These are phyloP conservation scores for Citrus maxima DNA, from an alignment of 345 rosid species.

Conservation along the genomic window DNA sequence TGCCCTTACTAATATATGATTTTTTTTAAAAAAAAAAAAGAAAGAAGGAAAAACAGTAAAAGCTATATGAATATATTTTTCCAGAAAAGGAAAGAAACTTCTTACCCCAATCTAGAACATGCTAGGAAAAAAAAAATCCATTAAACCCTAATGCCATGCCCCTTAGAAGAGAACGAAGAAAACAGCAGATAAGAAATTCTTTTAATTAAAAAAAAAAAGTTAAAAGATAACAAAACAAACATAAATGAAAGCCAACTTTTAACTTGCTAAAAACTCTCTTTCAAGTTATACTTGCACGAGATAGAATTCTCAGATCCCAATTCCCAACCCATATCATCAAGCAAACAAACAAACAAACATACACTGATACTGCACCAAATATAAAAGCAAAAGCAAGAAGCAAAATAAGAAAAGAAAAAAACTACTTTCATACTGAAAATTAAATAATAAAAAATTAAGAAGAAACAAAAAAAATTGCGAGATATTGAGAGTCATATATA, in stretches of 20 bases:
- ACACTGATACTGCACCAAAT: not conserved
- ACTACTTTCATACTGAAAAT: not conserved
- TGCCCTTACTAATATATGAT: not conserved
- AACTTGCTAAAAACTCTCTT: not conserved
- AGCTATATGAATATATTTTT: not conserved
- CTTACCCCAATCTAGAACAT: not conserved
- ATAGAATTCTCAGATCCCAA: slow-evolving; percentile 17
- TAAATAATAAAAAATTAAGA: not conserved
- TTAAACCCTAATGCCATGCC: not conserved
- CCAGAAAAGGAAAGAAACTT: not conserved
- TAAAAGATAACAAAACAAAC: not conserved
- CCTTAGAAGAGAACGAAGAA: not conserved
- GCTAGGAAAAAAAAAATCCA: not conserved
- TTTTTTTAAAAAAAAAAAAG: too few species aligned
- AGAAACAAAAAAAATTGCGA: not conserved
- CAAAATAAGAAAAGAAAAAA: not conserved
- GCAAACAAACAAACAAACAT: not conserved
- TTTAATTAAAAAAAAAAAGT: not conserved
- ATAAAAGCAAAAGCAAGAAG: not conserved
- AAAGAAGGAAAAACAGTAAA: not conserved
- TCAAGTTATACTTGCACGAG: not conserved
- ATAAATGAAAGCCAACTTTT: too few species aligned
- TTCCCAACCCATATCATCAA: slow-evolving; percentile 12
- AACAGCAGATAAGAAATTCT: not conserved
- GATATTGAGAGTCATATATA: not conserved